A percentile compares a stretch with the other conserved stretches of the same genome.
These are phyloP conservation scores for Diaporthe citrichinensis DNA, from an alignment of 2,329 filamentous ascomycete species.

Conservation along the genomic window DNA sequence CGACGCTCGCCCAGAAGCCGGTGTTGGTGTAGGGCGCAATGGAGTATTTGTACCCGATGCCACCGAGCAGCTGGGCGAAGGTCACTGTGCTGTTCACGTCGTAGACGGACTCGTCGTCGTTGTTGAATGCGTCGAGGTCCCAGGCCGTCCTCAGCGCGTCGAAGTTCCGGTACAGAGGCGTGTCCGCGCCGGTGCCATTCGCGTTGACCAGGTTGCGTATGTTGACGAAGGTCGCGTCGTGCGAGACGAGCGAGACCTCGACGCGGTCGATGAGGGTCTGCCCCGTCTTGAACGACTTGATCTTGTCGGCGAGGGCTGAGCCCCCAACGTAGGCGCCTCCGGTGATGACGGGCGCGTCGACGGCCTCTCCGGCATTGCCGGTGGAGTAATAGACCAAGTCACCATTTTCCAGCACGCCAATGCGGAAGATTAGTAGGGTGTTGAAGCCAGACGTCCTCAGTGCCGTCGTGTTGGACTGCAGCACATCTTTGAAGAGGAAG, in stretches of 20 bases:
- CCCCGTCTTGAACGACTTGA: slow-evolving; percentile 55
- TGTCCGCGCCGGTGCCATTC: slow-evolving; percentile 50
- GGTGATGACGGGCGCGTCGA: slow-evolving; percentile 31
- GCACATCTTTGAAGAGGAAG: slow-evolving; percentile 33
- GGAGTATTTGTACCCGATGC: slow-evolving; percentile 56
- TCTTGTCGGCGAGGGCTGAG: slow-evolving; percentile 57
- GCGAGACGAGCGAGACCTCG: slow-evolving; percentile 50
- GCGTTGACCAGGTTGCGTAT: slow-evolving; percentile 51
- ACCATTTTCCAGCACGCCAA: slow-evolving; percentile 38
- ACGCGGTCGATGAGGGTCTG: slow-evolving; percentile 52
- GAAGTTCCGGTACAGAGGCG: slow-evolving; percentile 54
- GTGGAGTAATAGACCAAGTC: slow-evolving; percentile 42
- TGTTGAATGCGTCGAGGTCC: slow-evolving; percentile 59
- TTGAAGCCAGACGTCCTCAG: slow-evolving; percentile 39
- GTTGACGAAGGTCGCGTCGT: slow-evolving; percentile 54
- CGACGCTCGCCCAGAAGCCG: slow-evolving; percentile 52
- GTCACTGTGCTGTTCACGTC: slow-evolving; percentile 55
- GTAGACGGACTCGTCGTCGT: slow-evolving; percentile 58
- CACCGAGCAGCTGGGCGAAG: slow-evolving; percentile 56
- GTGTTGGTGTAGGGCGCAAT: slow-evolving; percentile 57
- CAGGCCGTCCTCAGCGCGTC: slow-evolving; percentile 53
- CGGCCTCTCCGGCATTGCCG: slow-evolving; percentile 36
- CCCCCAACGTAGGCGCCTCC: slow-evolving; percentile 38
- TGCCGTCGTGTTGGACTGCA: slow-evolving; percentile 39
- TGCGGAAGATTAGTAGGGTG: slow-evolving; percentile 39